Conservation (phyloP, 257 asterid genomes). For the Solanum chmielewskii region DNA sequence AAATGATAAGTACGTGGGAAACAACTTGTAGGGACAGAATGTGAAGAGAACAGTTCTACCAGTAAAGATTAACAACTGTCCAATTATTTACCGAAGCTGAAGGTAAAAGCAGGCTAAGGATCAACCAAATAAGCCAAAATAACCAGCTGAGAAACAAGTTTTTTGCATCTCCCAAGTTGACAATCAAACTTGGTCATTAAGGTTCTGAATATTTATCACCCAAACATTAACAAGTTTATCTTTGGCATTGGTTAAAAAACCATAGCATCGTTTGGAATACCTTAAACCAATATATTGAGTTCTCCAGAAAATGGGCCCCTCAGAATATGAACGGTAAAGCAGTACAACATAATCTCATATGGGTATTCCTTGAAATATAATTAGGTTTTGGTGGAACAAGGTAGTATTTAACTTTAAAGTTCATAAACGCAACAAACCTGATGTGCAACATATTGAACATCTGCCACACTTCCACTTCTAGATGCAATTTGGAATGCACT, state of each 20-base stretch:
- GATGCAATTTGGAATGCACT: conserved; percentile 99
- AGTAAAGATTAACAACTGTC: not conserved
- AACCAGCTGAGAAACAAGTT: not conserved
- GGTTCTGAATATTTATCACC: not conserved
- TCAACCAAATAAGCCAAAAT: not conserved
- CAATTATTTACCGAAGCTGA: not conserved
- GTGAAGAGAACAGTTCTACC: not conserved
- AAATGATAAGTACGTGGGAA: not conserved
- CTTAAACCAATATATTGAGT: not conserved
- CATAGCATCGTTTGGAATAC: not conserved
- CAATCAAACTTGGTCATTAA: not conserved
- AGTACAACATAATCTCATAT: not conserved
- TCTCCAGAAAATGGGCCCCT: not conserved
- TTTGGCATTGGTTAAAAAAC: not conserved
- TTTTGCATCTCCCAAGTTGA: not conserved
- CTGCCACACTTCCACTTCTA: conserved; percentile 96
- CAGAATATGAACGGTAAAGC: not conserved
- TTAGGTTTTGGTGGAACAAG: not conserved
- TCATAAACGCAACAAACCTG: conserved; percentile 45
- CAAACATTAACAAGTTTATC: not conserved
- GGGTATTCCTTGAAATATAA: not conserved
- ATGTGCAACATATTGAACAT: conserved; percentile 96
- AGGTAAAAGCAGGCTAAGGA: not conserved
- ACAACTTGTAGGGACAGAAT: not conserved
- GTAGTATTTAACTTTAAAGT: not conserved